Evolutionary conservation across 805 yeast species (phyloP).

Genomic region (Spathaspora sp.): DNA sequence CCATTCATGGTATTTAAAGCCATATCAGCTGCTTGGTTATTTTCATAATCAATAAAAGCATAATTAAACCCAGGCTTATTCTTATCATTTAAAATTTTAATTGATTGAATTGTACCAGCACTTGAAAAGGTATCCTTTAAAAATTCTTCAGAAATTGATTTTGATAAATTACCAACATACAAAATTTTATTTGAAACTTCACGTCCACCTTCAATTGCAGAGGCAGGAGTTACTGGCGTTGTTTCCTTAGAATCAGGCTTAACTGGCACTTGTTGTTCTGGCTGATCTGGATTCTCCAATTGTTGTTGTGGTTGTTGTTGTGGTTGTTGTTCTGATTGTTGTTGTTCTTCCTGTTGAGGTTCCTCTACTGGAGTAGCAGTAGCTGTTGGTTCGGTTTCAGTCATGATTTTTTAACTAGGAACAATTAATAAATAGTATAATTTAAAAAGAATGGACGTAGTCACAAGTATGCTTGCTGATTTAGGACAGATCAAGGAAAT

Average conservation of each 20-base stretch:
- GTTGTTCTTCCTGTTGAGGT: not conserved
- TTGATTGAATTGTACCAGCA: conserved; percentile 57
- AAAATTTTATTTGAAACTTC: conserved; percentile 69
- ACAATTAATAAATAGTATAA: not conserved
- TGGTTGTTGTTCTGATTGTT: not conserved
- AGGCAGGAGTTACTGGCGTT: conserved; percentile 45
- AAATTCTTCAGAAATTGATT: conserved; percentile 59
- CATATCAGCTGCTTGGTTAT: conserved; percentile 52
- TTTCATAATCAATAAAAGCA: conserved; percentile 76
- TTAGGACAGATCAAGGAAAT: not conserved
- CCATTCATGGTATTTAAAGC: conserved; percentile 65
- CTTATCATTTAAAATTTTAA: conserved; percentile 74
- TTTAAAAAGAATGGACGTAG: not conserved
- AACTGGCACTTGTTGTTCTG: not conserved
- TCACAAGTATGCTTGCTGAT: not conserved
- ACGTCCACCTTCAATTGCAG: conserved; percentile 77
- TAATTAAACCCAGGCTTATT: conserved; percentile 71
- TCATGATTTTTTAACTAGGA: not conserved
- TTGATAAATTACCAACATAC: conserved; percentile 74
- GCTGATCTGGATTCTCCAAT: not conserved
- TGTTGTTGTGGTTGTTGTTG: not conserved
- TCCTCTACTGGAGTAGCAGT: not conserved
- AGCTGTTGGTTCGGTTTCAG: not conserved
- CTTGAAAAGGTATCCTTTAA: conserved; percentile 59
- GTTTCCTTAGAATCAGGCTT: not conserved